Percentiles rank a stretch among this genome's conserved stretches.
These are phyloP conservation scores for Penicillium sp. DNA, from an alignment of 2,329 filamentous ascomycete genomes.

Conservation along the genomic window DNA sequence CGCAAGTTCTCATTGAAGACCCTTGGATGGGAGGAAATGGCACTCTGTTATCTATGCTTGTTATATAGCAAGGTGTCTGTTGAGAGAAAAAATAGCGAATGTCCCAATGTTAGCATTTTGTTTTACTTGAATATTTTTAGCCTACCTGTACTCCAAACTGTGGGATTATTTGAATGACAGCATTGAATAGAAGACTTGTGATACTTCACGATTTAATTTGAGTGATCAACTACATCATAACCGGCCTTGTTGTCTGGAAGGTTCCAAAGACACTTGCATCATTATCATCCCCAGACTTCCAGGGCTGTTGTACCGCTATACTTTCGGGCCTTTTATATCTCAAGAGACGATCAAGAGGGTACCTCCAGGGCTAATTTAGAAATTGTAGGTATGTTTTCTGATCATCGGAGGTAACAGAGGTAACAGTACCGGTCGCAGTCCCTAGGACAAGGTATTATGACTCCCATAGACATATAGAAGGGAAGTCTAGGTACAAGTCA, in stretches of 20 bases:
- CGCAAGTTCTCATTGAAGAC: not conserved
- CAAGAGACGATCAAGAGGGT: not conserved
- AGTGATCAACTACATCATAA: slow-evolving; percentile 5
- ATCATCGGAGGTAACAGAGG: not conserved
- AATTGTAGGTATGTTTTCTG: not conserved
- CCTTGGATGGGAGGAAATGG: not conserved
- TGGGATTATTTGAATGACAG: no score
- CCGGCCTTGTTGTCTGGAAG: slow-evolving; percentile 1
- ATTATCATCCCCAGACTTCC: not conserved
- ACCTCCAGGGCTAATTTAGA: not conserved
- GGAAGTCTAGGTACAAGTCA: not conserved
- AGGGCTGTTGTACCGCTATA: no score
- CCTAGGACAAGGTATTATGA: not conserved
- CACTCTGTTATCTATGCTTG: not conserved
- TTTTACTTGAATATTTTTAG: not conserved
- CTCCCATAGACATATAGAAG: not conserved
- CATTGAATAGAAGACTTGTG: not conserved
- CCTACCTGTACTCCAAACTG: not conserved
- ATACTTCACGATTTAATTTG: not conserved
- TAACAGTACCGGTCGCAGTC: not conserved
- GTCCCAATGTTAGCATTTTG: not conserved
- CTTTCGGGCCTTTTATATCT: not conserved
- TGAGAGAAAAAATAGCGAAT: not conserved
- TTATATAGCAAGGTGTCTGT: not conserved
- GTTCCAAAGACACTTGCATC: not conserved